Conservation (phyloP, 2,329 filamentous ascomycete genomes). For the Fusarium dlaminii region DNA sequence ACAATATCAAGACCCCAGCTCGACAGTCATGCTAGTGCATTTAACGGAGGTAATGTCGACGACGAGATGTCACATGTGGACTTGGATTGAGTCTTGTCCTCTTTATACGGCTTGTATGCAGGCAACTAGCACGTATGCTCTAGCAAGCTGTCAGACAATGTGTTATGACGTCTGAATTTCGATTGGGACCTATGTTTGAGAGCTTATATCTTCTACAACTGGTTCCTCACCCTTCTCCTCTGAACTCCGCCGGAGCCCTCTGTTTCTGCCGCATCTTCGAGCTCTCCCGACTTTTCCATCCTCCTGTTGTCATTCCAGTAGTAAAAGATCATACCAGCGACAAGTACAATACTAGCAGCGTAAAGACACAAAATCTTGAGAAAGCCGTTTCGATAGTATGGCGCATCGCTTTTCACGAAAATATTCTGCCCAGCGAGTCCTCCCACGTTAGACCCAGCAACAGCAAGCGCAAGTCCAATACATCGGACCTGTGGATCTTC, state of each 20-base stretch:
- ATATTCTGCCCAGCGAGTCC: background rate
- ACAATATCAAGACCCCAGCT: background rate
- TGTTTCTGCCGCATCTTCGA: background rate
- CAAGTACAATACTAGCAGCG: conserved; percentile 1
- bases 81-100: background rate
- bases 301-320: conserved; percentile 4
- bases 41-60: background rate
- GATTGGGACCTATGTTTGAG: background rate
- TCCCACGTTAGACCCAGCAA: background rate
- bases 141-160: background rate
- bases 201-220: background rate
- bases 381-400: background rate
- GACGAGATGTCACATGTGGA: background rate
- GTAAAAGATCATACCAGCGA: conserved; percentile 6
- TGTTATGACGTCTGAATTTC: no score
- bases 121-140: fast-evolving
- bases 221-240: background rate
- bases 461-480: background rate
- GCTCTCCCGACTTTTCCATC: background rate
- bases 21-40: background rate
- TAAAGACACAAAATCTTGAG: background rate
- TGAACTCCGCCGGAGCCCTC: fast-evolving
- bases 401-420: background rate
- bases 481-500: background rate
- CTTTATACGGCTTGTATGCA: no score